Evolutionary conservation across 2,329 filamentous ascomycete species (phyloP), one percentile per base, ranked within the genome.

Genomic region (Keithomyces neogunnii): DNA sequence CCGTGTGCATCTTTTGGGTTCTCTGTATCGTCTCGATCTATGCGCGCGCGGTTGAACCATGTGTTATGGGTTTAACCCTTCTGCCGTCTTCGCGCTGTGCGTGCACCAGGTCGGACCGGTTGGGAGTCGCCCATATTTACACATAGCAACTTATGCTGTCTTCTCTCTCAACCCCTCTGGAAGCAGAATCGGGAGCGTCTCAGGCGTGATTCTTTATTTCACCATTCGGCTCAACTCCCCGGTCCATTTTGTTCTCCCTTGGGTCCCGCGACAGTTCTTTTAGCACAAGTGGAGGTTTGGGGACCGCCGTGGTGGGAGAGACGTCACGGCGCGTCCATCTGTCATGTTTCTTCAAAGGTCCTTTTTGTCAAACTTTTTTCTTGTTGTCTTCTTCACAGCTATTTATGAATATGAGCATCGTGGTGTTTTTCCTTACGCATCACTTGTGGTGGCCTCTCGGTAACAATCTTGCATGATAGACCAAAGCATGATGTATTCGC

Each of bases 111-210:
- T 19, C 19, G 10, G 49, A 35, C 13, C 52, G 47, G 45, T 49
- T 51, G 54, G 58, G 60, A 56, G 51, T 55, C 57, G 59, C 72
- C 30, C 45, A 38, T 28, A 4, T 30, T 29, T 30, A 35, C 51
- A 50, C 45, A 47, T 5, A 19, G 19, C 29, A 30, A 48, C 39
- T n/a, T n/a, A 75, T 71, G 70, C 78, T 84, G 80, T 84, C 80
- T 84, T 84, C 80, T 82, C 80, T 81, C 76, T 80, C 74, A 77
- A 75, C 73, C 69, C 65, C 57, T 48, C 57, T 57, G 59, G 45
- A 51, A 45, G 39, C 35, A 30, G 28, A 50, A 44, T 6, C 38
- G 19, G 33, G 28, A 28, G 48, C 6, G 26, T 42, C 8, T 28
- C 19, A 19, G 29, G 29, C 28, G 30, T 45, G 28, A 33, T 49